Percentiles rank a stretch among this genome's conserved stretches.
These are phyloP conservation scores for Colletotrichum filicis DNA, from an alignment of 2,329 filamentous ascomycete species.

Conservation along the genomic window DNA sequence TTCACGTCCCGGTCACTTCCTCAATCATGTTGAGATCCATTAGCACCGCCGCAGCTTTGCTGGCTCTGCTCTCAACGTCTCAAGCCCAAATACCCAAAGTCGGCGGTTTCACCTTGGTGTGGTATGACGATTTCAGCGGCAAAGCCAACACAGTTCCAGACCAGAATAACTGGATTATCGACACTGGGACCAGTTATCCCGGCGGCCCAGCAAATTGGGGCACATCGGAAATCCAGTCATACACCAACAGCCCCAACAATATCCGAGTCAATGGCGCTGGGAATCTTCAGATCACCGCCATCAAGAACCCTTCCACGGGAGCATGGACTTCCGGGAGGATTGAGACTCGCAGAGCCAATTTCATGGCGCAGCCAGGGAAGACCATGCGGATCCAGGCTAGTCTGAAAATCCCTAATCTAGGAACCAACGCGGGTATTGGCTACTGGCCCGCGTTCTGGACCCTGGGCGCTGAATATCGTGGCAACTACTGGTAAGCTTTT, in stretches of 20 bases:
- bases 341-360: constrained; percentile 49
- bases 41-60: background rate
- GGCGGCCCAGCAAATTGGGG: constrained; percentile 57
- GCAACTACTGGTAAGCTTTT: constrained; percentile 44
- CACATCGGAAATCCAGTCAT: constrained; percentile 59
- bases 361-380: constrained; percentile 44
- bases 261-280: constrained; percentile 59
- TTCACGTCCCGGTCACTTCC: background rate
- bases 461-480: constrained; percentile 51
- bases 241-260: constrained; percentile 54
- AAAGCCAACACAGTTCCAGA: constrained; percentile 46
- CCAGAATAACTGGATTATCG: constrained; percentile 55
- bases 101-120: constrained; percentile 49
- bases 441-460: constrained; percentile 61
- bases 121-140: constrained; percentile 57
- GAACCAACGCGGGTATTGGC: constrained; percentile 42
- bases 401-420: constrained; percentile 45
- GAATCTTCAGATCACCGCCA: constrained; percentile 58
- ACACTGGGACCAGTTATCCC: constrained; percentile 55
- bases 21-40: background rate
- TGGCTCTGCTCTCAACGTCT: background rate
- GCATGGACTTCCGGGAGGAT: constrained; percentile 58
- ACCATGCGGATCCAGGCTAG: constrained; percentile 50
- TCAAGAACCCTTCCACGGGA: constrained; percentile 43
- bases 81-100: constrained; percentile 25